phyloP scores from a whole-genome alignment of 129 eudicot species.

The Calendula officinalis region DNA sequence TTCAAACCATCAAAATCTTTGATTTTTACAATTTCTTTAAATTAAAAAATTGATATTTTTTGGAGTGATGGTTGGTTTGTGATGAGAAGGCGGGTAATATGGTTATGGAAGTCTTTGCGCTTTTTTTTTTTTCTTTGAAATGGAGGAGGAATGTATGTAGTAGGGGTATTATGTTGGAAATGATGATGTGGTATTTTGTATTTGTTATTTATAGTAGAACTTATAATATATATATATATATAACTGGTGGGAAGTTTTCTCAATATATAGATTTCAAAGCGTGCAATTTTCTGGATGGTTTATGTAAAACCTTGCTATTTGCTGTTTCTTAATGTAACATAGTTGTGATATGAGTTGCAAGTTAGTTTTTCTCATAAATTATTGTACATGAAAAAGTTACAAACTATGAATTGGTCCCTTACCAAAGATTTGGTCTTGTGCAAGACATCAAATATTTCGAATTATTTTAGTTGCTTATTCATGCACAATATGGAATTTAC shows the following conservation, averaged over 20 bases:
- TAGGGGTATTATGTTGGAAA: conserved; percentile 25
- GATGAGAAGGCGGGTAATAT: conserved; percentile 9
- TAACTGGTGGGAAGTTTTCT: conserved; percentile 22
- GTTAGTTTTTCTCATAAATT: too few relatives aligned
- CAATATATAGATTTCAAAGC: conserved; percentile 30
- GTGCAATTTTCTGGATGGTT: conserved; percentile 18
- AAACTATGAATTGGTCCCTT: too few relatives aligned
- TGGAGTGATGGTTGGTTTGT: conserved; percentile 29
- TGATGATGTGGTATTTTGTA: conserved; percentile 3
- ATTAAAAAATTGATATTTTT: neutral
- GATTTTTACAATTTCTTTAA: neutral
- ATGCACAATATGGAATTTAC: too few relatives aligned
- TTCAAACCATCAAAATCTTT: conserved; percentile 12
- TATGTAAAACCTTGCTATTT: conserved; percentile 4
- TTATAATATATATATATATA: conserved; percentile 3
- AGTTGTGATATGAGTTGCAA: too few relatives aligned
- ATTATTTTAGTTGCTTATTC: too few relatives aligned
- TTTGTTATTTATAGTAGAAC: conserved; percentile 27
- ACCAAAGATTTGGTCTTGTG: too few relatives aligned
- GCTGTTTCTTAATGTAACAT: neutral
- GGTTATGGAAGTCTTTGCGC: conserved; percentile 13
- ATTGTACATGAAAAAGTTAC: too few relatives aligned
- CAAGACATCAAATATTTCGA: too few relatives aligned
- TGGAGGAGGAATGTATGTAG: conserved; percentile 37
- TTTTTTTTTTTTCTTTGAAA: neutral